Conservation (phyloP, 805 yeast species). For the Nematodospora valgi region DNA sequence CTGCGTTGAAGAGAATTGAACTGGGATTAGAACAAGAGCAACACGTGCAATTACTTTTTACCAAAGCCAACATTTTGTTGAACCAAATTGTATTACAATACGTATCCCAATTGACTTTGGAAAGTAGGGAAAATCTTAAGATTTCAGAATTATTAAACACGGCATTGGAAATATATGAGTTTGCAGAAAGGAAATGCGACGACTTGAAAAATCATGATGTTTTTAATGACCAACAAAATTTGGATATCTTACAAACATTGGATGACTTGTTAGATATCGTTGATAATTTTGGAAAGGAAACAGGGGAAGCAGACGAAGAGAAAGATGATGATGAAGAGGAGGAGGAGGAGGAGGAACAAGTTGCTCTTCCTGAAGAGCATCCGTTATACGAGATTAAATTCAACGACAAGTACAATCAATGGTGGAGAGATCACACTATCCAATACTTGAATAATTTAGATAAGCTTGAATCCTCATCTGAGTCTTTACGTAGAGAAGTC, state of each 20-base stretch:
- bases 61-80: conserved; percentile 53
- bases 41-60: conserved; percentile 45
- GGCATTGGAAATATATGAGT: conserved; percentile 45
- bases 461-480: conserved; percentile 11
- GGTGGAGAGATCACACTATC: conserved; percentile 52
- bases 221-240: conserved; percentile 38
- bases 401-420: conserved; percentile 45
- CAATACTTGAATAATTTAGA: conserved; percentile 30
- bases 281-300: conserved; percentile 55
- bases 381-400: conserved; percentile 48
- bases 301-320: conserved; percentile 23
- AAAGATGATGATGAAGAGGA: conserved; percentile 16
- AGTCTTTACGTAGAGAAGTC: conserved; percentile 33
- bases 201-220: conserved; percentile 22
- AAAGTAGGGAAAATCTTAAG: conserved; percentile 38
- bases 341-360: conserved; percentile 27
- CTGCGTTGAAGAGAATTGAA: conserved; percentile 67
- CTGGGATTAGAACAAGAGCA: conserved; percentile 53
- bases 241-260: conserved; percentile 53
- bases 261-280: conserved; percentile 70
- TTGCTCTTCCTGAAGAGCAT: conserved; percentile 47
- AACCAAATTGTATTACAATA: conserved; percentile 58
- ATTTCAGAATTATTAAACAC: conserved; percentile 47
- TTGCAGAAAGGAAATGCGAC: conserved; percentile 33
- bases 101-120: conserved; percentile 47